A percentile compares a stretch with the other conserved stretches of the same genome.
These are phyloP conservation scores for Quercus bicolor DNA, from an alignment of 306 rosid genomes.

Conservation along the genomic window DNA sequence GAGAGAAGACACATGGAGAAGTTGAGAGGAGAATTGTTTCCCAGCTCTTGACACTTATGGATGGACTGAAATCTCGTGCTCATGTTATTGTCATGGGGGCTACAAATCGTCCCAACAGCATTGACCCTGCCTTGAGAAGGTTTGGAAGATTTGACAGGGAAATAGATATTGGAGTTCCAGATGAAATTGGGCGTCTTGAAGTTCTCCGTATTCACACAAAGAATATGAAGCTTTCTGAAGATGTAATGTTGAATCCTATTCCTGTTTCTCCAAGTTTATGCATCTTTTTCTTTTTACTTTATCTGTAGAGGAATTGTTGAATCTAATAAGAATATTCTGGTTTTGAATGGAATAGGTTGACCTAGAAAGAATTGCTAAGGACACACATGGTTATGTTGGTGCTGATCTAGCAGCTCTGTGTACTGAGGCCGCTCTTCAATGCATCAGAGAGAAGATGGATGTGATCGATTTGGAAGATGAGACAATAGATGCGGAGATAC, in stretches of 20 bases:
- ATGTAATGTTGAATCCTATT: constrained; percentile 44
- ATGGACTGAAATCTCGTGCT: constrained; percentile 87
- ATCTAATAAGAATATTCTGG: background rate
- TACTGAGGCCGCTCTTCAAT: constrained; percentile 98
- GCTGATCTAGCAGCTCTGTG: constrained; percentile 96
- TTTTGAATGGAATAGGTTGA: constrained; percentile 57
- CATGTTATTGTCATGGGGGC: constrained; percentile 98
- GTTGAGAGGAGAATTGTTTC: constrained; percentile 98
- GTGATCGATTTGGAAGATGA: constrained; percentile 96
- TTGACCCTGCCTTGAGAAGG: constrained; percentile 96
- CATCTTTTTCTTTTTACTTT: background rate
- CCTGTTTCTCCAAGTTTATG: background rate
- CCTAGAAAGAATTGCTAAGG: constrained; percentile 81
- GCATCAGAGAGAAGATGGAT: constrained; percentile 96
- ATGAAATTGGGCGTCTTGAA: constrained; percentile 94
- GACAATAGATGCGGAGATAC: constrained; percentile 88
- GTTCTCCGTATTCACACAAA: constrained; percentile 96
- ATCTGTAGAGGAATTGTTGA: background rate
- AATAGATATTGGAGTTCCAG: constrained; percentile 95
- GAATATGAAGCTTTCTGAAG: constrained; percentile 95
- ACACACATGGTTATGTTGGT: constrained; percentile 95
- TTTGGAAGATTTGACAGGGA: constrained; percentile 98
- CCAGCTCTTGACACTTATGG: constrained; percentile 96
- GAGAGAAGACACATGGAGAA: constrained; percentile 98
- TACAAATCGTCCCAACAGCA: constrained; percentile 94